Percentiles rank a stretch among this genome's conserved stretches.
Evolutionary conservation across 2,329 filamentous ascomycete genomes (phyloP).

Genomic region (Penicillium sp.): DNA sequence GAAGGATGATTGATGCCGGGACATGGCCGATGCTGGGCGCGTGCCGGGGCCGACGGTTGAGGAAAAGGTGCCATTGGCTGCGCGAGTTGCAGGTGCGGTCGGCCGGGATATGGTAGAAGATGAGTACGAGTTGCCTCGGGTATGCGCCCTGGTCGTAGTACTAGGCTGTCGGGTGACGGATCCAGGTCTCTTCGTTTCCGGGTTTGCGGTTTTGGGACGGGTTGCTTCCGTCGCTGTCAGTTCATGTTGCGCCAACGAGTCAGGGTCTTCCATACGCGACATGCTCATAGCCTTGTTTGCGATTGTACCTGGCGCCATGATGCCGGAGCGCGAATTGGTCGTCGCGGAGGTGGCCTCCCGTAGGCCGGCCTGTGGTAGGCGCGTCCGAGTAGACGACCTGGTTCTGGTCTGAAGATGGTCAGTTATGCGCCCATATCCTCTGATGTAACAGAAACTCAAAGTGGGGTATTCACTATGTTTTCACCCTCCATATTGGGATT

Average conservation of each 20-base stretch:
- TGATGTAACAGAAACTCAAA: neutral
- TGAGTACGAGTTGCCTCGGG: conserved; percentile 37
- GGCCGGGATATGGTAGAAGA: conserved; percentile 41
- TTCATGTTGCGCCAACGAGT: conserved; percentile 1
- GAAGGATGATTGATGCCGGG: conserved; percentile 55
- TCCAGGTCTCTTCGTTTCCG: conserved; percentile 40
- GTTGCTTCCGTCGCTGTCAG: conserved; percentile 46
- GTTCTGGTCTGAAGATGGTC: conserved; percentile 26
- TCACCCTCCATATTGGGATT: conserved; percentile 35
- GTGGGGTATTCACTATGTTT: conserved; percentile 29
- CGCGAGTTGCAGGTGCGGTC: conserved; percentile 47
- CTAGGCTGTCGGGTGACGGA: conserved; percentile 32
- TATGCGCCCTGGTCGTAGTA: conserved; percentile 46
- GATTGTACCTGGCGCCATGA: conserved; percentile 46
- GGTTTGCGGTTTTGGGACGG: conserved; percentile 51
- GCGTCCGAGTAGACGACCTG: conserved; percentile 28
- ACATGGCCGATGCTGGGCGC: conserved; percentile 48
- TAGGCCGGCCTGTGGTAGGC: conserved; percentile 41
- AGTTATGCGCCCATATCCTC: neutral
- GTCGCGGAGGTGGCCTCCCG: conserved; percentile 53
- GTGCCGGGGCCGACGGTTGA: conserved; percentile 57
- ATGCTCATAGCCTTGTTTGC: conserved; percentile 53
- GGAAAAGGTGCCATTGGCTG: conserved; percentile 53
- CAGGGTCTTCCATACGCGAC: conserved; percentile 29
- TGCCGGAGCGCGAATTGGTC: conserved; percentile 53